Percentiles rank a stretch among this genome's conserved stretches.
phyloP scores from a whole-genome alignment of 2,329 filamentous ascomycete genomes.

The Metarhizium robertsii region DNA sequence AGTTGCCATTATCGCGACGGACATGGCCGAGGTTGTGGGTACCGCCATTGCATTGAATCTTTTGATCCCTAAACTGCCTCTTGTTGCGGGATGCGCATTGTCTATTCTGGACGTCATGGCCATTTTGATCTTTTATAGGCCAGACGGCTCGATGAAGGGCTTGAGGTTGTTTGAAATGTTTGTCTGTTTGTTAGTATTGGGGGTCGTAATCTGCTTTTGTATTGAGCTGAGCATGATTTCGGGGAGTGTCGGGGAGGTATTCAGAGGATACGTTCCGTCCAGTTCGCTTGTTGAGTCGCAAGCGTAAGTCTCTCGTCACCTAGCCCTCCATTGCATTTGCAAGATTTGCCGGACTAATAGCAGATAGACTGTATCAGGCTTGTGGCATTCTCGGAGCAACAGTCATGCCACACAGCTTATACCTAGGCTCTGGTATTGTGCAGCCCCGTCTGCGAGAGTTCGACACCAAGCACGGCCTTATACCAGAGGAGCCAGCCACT shows the following conservation, averaged over 20 bases:
- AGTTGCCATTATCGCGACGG: constrained; percentile 60
- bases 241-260: constrained; percentile 46
- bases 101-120: constrained; percentile 60
- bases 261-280: constrained; percentile 57
- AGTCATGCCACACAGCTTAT: constrained; percentile 62
- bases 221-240: constrained; percentile 57
- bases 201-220: constrained; percentile 61
- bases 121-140: constrained; percentile 57
- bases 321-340: not conserved
- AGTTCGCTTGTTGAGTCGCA: constrained; percentile 45
- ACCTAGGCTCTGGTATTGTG: constrained; percentile 60
- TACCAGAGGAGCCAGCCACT: constrained; percentile 25
- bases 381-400: constrained; percentile 72
- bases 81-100: constrained; percentile 59
- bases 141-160: constrained; percentile 47
- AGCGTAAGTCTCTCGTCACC: constrained; percentile 27
- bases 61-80: constrained; percentile 51
- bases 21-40: constrained; percentile 64
- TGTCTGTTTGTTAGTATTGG: constrained; percentile 54
- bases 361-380: constrained; percentile 47
- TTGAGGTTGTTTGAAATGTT: constrained; percentile 56
- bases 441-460: constrained; percentile 58
- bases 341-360: not conserved
- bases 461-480: constrained; percentile 46
- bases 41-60: constrained; percentile 62